phyloP scores from a whole-genome alignment of 2,329 filamentous ascomycete genomes.

The Cordyceps farinosa region DNA sequence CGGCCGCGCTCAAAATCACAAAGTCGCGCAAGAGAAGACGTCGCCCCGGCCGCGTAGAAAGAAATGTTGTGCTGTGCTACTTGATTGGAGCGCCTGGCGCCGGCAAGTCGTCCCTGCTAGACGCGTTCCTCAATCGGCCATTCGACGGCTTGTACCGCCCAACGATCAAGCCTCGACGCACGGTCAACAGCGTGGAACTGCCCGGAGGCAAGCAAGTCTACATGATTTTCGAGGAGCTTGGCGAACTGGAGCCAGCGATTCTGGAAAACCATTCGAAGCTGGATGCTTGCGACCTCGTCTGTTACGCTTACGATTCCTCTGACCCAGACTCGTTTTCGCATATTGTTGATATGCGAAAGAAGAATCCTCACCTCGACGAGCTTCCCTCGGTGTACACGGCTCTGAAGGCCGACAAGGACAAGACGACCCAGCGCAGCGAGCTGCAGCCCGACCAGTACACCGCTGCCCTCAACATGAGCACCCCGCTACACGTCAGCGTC shows the following conservation, averaged over 20 bases:
- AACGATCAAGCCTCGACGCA: slow-evolving; percentile 89
- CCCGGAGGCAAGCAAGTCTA: slow-evolving; percentile 97
- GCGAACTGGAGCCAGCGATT: slow-evolving; percentile 91
- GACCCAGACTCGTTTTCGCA: slow-evolving; percentile 95
- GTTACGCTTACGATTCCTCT: slow-evolving; percentile 94
- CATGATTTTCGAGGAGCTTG: slow-evolving; percentile 90
- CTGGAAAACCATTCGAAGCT: slow-evolving; percentile 88
- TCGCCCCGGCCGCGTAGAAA: slow-evolving; percentile 79
- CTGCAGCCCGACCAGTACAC: slow-evolving; percentile 92
- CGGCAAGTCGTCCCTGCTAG: slow-evolving; percentile 87
- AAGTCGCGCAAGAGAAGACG: slow-evolving; percentile 83
- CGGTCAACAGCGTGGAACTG: slow-evolving; percentile 94
- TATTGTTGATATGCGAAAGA: slow-evolving; percentile 74
- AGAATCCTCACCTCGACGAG: slow-evolving; percentile 80
- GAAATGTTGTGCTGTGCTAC: slow-evolving; percentile 93
- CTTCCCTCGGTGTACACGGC: slow-evolving; percentile 89
- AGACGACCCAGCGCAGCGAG: slow-evolving; percentile 91
- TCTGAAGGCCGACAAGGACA: slow-evolving; percentile 91
- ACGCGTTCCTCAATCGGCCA: slow-evolving; percentile 84
- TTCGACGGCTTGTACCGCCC: slow-evolving; percentile 83
- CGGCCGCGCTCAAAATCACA: slow-evolving; percentile 84
- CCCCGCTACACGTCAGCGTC: slow-evolving; percentile 89
- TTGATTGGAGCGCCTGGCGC: slow-evolving; percentile 80
- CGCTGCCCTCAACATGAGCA: slow-evolving; percentile 76
- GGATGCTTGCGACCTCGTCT: slow-evolving; percentile 88